These are phyloP conservation scores for Microcos paniculata DNA, from an alignment of 345 rosid species.

Conservation along the genomic window DNA sequence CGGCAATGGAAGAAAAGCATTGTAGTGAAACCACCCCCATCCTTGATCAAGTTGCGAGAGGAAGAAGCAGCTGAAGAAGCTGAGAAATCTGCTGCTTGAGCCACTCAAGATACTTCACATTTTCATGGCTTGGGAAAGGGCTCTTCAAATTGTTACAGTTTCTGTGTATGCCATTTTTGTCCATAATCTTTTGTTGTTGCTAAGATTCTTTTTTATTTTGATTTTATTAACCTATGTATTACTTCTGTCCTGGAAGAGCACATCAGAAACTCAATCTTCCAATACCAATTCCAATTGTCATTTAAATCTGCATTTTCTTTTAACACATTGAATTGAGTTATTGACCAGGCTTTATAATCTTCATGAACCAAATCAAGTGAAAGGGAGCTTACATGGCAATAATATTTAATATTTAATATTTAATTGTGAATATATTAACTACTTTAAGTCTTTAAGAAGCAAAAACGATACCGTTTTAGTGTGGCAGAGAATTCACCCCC, in stretches of 20 bases:
- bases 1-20: constrained; percentile 87
- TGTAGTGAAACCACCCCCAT: constrained; percentile 82
- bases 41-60: constrained; percentile 65
- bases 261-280: background rate
- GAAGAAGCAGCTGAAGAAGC: constrained; percentile 89
- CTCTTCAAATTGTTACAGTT: background rate
- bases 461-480: too few relatives aligned
- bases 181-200: background rate
- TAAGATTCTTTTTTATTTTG: background rate
- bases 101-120: background rate
- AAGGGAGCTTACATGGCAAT: too few relatives aligned
- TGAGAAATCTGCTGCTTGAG: constrained; percentile 58
- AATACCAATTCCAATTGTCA: background rate
- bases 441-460: too few relatives aligned
- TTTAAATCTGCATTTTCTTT: background rate
- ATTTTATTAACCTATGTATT: background rate
- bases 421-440: too few relatives aligned
- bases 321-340: too few relatives aligned
- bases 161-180: background rate
- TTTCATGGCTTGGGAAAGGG: background rate
- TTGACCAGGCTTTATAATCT: too few relatives aligned
- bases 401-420: too few relatives aligned
- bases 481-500: too few relatives aligned
- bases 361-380: too few relatives aligned
- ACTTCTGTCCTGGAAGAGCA: background rate